These are phyloP conservation scores for Ogataea thermomethanolica DNA, from an alignment of 805 yeast genomes.

Conservation along the genomic window DNA sequence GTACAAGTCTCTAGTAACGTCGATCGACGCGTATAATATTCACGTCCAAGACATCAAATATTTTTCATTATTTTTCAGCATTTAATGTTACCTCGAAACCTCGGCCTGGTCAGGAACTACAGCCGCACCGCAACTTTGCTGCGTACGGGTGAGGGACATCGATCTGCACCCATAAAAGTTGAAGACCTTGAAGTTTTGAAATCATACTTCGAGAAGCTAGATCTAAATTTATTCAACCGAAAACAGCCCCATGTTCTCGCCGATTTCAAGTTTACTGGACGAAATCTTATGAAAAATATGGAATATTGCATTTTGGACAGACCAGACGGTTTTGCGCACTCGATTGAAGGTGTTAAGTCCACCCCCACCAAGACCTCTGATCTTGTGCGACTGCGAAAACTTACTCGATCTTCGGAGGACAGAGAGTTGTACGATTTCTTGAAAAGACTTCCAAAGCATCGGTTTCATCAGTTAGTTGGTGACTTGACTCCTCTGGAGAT, in stretches of 20 bases:
- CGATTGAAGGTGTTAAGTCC: too few species aligned
- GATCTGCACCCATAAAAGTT: background rate
- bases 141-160: background rate
- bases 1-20: background rate
- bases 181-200: slow-evolving; percentile 3
- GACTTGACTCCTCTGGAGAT: slow-evolving; percentile 14
- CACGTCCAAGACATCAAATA: slow-evolving; percentile 2
- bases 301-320: too few species aligned
- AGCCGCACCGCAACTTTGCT: too few species aligned
- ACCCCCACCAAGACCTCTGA: background rate
- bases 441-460: background rate
- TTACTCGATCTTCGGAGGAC: slow-evolving; percentile 13
- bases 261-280: slow-evolving; percentile 12
- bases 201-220: slow-evolving; percentile 1
- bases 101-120: background rate
- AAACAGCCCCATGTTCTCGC: background rate
- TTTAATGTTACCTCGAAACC: slow-evolving; percentile 3
- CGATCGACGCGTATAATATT: background rate
- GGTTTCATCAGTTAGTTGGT: background rate
- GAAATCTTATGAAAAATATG: slow-evolving; percentile 3
- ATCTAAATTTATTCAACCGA: background rate
- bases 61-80: slow-evolving; percentile 3
- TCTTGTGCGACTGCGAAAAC: slow-evolving; percentile 11
- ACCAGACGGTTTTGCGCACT: too few species aligned
- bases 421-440: slow-evolving; percentile 11